Conservation (phyloP, 139 green algal genomes). For the Astrephomene gubernaculifera region DNA sequence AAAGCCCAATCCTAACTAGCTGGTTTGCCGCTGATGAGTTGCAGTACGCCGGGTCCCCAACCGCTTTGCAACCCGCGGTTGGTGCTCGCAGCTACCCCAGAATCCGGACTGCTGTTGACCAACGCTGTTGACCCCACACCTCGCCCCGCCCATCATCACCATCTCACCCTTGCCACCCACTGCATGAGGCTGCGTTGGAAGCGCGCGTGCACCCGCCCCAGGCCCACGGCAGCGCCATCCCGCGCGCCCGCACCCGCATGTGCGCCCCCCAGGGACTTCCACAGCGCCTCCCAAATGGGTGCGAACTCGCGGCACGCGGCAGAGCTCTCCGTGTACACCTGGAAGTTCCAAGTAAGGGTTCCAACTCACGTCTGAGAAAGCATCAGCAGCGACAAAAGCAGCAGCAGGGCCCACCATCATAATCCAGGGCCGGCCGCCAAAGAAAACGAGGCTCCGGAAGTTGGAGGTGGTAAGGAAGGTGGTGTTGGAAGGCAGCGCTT, state of each 20-base stretch:
- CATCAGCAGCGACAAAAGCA: no score
- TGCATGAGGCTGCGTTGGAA: constrained; percentile 24
- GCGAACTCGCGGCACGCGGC: constrained; percentile 19
- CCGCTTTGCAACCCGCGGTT: no score
- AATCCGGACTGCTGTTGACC: no score
- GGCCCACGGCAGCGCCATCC: constrained; percentile 22
- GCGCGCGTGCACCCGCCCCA: constrained; percentile 26
- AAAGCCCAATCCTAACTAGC: no score
- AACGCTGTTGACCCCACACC: no score
- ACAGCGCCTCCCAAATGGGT: constrained; percentile 19
- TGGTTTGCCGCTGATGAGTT: no score
- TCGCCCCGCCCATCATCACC: not conserved
- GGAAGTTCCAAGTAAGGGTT: not conserved
- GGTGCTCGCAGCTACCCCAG: no score
- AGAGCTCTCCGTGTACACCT: constrained; percentile 25
- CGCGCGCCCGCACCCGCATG: not conserved
- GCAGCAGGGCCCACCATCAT: not conserved
- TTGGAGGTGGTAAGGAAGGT: constrained; percentile 40
- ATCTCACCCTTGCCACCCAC: not conserved
- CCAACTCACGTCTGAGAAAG: not conserved
- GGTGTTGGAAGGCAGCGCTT: constrained; percentile 24
- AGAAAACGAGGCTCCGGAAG: constrained; percentile 21
- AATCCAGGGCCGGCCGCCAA: constrained; percentile 2
- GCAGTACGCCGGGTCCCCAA: no score
- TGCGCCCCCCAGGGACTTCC: constrained; percentile 15